A percentile compares a stretch with the other conserved stretches of the same genome.
Conservation (phyloP, 2,329 filamentous ascomycete genomes). For the Incumbomyces delicatus region DNA sequence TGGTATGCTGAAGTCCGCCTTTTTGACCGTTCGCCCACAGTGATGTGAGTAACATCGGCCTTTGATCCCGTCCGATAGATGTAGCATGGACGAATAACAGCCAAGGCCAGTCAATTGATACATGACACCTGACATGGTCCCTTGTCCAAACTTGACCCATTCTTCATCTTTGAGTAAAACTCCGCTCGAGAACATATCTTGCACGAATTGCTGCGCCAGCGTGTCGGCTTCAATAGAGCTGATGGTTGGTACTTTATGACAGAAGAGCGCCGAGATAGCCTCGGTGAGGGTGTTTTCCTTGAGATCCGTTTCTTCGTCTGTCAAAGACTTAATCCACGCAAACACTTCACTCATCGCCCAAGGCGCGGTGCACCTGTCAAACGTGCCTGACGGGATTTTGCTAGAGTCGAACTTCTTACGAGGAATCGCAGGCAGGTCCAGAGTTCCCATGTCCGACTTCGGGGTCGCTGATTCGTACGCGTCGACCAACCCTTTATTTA, state of each 20-base stretch:
- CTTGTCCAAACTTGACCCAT: conserved; percentile 87
- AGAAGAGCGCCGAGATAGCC: conserved; percentile 79
- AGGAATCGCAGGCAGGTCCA: conserved; percentile 78
- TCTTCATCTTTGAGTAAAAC: conserved; percentile 84
- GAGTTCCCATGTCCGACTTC: conserved; percentile 30
- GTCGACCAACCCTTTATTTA: conserved; percentile 40
- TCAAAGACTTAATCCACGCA: conserved; percentile 76
- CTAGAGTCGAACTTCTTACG: conserved; percentile 76
- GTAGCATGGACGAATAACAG: conserved; percentile 79
- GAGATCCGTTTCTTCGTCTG: conserved; percentile 81
- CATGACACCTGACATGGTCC: conserved; percentile 74
- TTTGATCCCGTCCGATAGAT: conserved; percentile 51
- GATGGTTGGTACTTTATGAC: conserved; percentile 93
- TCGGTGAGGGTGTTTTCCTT: conserved; percentile 78
- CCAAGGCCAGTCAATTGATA: conserved; percentile 87
- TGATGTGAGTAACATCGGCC: conserved; percentile 88
- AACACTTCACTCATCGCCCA: conserved; percentile 90
- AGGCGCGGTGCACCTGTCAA: conserved; percentile 74
- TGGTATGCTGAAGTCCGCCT: conserved; percentile 75
- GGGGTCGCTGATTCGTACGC: conserved; percentile 45
- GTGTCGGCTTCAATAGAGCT: conserved; percentile 94
- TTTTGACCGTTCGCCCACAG: conserved; percentile 88
- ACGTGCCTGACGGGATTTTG: conserved; percentile 71
- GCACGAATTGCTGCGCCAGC: conserved; percentile 65
- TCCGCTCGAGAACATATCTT: conserved; percentile 67